These are phyloP conservation scores for Pythium biforme DNA, from an alignment of 352 stramenopile species.

Conservation along the genomic window DNA sequence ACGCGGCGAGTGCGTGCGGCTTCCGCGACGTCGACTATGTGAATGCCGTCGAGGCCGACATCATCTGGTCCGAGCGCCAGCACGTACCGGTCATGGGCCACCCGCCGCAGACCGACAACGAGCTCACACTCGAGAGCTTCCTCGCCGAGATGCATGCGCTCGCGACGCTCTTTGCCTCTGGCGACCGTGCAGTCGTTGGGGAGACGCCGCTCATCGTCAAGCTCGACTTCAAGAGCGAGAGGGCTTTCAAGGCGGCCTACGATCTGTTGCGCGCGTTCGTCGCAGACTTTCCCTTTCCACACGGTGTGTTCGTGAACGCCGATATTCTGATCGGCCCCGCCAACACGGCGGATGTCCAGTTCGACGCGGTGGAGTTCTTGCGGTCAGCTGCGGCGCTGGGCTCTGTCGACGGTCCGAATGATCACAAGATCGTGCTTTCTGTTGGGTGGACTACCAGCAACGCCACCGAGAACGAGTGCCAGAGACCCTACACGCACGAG, in stretches of 20 bases:
- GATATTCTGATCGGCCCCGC: conserved; percentile 63
- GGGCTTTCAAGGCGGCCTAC: conserved; percentile 39
- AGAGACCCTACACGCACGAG: conserved; percentile 42
- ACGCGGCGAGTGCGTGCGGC: conserved; percentile 18
- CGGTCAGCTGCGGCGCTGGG: conserved; percentile 36
- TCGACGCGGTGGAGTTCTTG: conserved; percentile 52
- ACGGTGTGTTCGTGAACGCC: conserved; percentile 64
- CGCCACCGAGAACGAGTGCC: conserved; percentile 44
- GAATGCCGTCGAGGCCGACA: conserved; percentile 70
- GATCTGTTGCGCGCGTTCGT: conserved; percentile 40
- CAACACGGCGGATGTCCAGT: conserved; percentile 36
- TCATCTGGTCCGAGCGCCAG: conserved; percentile 60
- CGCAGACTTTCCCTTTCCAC: conserved; percentile 42
- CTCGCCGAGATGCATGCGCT: conserved; percentile 48
- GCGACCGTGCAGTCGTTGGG: not conserved
- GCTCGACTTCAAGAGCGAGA: conserved; percentile 67
- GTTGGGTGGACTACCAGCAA: conserved; percentile 73
- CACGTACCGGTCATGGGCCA: conserved; percentile 65
- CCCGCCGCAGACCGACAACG: conserved; percentile 50
- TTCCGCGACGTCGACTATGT: conserved; percentile 30
- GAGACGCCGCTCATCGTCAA: conserved; percentile 64
- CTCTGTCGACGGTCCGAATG: conserved; percentile 29
- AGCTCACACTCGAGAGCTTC: conserved; percentile 49
- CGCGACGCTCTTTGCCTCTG: conserved; percentile 8
- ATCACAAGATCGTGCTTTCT: conserved; percentile 68